phyloP scores from a whole-genome alignment of 257 asterid species.

The Coffea canephora region DNA sequence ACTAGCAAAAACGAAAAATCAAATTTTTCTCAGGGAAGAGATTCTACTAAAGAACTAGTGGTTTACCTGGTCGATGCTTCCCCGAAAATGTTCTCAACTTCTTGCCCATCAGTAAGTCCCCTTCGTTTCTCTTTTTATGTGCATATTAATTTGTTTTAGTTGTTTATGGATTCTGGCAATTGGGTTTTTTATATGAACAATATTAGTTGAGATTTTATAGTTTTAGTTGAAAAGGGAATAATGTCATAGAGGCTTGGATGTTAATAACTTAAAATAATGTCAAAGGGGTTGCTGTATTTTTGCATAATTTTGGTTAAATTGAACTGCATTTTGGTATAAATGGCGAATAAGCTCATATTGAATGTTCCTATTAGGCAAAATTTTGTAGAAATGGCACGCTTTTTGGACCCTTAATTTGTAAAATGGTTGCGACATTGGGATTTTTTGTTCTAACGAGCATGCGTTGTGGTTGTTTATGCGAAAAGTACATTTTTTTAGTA shows the following conservation, averaged over 20 bases:
- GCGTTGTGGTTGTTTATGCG: not conserved
- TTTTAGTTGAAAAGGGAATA: not conserved
- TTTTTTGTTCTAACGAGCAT: too few species aligned
- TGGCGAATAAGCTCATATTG: too few species aligned
- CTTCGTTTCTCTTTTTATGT: not conserved
- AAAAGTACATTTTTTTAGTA: too few species aligned
- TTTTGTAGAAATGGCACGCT: too few species aligned
- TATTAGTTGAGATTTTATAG: not conserved
- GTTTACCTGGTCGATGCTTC: slow-evolving; percentile 93
- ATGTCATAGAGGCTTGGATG: not conserved
- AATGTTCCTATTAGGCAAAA: not conserved
- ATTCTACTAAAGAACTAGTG: slow-evolving; percentile 59
- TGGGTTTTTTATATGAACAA: not conserved
- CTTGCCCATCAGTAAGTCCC: slow-evolving; percentile 44
- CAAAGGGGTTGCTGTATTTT: not conserved
- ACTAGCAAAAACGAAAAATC: not conserved
- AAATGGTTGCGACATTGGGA: too few species aligned
- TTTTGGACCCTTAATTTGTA: too few species aligned
- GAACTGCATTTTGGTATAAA: not conserved
- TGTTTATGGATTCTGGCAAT: not conserved
- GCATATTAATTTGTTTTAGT: not conserved
- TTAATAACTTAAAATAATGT: not conserved
- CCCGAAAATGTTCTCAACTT: slow-evolving; percentile 79
- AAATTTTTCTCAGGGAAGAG: slow-evolving; percentile 52
- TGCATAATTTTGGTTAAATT: not conserved